A percentile compares a stretch with the other conserved stretches of the same genome.
Evolutionary conservation across 768 basidiomycete species (phyloP).

Genomic region (Russula abietina): DNA sequence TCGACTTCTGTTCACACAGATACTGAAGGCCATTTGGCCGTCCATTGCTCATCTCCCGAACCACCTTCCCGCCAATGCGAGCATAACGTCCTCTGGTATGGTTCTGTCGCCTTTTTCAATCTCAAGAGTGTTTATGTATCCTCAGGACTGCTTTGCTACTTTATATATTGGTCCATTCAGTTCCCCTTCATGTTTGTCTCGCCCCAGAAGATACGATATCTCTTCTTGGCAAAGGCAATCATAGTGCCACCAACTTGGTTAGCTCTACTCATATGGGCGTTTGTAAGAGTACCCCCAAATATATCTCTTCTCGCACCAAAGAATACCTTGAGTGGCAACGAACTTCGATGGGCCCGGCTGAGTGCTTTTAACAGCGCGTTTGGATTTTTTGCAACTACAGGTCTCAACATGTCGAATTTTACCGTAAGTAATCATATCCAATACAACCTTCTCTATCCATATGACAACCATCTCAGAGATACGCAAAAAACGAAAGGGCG

Average conservation of each 20-base stretch:
- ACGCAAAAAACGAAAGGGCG: slow-evolving; percentile 63
- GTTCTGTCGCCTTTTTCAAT: neutral
- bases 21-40: slow-evolving; percentile 83
- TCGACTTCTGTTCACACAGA: slow-evolving; percentile 29
- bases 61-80: slow-evolving; percentile 46
- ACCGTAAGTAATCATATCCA: slow-evolving; percentile 37
- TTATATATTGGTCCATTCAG: slow-evolving; percentile 73
- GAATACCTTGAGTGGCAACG: slow-evolving; percentile 44
- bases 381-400: slow-evolving; percentile 64
- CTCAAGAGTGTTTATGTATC: neutral
- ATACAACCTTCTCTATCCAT: neutral
- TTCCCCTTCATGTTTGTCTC: slow-evolving; percentile 71
- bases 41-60: slow-evolving; percentile 60
- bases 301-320: slow-evolving; percentile 52
- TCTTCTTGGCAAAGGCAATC: slow-evolving; percentile 62
- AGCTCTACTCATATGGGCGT: slow-evolving; percentile 32
- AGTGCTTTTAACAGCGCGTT: slow-evolving; percentile 69
- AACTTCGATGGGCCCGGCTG: slow-evolving; percentile 71
- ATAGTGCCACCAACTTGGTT: slow-evolving; percentile 41
- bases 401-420: slow-evolving; percentile 83
- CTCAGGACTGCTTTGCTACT: slow-evolving; percentile 63
- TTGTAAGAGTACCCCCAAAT: slow-evolving; percentile 56
- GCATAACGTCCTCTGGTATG: slow-evolving; percentile 59
- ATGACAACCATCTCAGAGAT: slow-evolving; percentile 41
- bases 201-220: slow-evolving; percentile 68